phyloP scores from a whole-genome alignment of 495 filamentous ascomycete genomes.

The Trichoderma virens region DNA sequence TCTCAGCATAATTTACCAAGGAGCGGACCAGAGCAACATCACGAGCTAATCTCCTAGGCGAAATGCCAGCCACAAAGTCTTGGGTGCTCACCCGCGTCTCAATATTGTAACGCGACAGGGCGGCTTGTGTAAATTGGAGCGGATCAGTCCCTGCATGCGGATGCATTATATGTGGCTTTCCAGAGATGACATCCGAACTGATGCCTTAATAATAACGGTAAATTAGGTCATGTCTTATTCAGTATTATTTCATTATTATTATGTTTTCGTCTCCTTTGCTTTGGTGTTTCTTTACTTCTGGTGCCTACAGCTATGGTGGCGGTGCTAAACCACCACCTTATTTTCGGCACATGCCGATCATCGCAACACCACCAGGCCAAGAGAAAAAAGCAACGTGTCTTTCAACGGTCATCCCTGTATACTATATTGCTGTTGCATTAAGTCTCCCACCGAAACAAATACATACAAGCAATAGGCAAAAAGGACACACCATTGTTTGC shows the following conservation, averaged over 20 bases:
- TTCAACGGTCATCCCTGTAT: background rate
- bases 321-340: background rate
- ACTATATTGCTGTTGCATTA: background rate
- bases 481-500: no score
- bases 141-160: background rate
- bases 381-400: background rate
- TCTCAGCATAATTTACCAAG: conserved; percentile 4
- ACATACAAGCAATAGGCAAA: background rate
- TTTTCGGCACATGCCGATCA: background rate
- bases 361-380: background rate
- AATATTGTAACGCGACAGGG: background rate
- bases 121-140: background rate
- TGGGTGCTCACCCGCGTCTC: background rate
- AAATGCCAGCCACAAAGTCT: background rate
- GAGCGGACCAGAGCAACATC: background rate
- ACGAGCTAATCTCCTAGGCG: background rate
- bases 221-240: no score
- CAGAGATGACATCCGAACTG: no score
- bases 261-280: background rate
- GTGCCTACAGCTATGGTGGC: background rate
- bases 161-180: no score
- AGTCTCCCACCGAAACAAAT: background rate
- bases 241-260: no score
- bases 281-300: background rate
- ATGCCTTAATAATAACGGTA: no score